phyloP scores from a whole-genome alignment of 2,329 filamentous ascomycete genomes.

The Talaromyces marneffei region DNA sequence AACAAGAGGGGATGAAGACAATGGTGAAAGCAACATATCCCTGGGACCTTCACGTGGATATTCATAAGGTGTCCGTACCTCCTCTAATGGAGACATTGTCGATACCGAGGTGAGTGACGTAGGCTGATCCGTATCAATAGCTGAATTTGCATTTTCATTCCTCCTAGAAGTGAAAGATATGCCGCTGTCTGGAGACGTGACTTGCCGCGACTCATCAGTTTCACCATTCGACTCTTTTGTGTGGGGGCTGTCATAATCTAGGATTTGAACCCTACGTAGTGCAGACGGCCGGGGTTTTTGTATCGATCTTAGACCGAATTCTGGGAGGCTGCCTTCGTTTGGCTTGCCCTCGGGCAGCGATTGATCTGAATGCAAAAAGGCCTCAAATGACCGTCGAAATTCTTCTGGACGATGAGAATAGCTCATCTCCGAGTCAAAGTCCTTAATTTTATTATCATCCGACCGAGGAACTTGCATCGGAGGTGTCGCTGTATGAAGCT shows the following conservation, averaged over 20 bases:
- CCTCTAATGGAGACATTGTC: slow-evolving; percentile 39
- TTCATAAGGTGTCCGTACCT: slow-evolving; percentile 39
- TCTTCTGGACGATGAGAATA: slow-evolving; percentile 36
- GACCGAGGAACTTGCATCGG: slow-evolving; percentile 42
- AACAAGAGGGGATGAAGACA: slow-evolving; percentile 33
- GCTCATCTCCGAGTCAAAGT: slow-evolving; percentile 23
- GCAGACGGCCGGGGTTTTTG: slow-evolving; percentile 31
- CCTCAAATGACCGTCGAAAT: slow-evolving; percentile 35
- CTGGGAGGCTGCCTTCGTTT: slow-evolving; percentile 37
- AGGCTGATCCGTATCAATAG: slow-evolving; percentile 30
- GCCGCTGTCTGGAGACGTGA: slow-evolving; percentile 23
- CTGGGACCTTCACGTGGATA: slow-evolving; percentile 27
- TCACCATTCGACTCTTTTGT: slow-evolving; percentile 19
- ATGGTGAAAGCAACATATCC: slow-evolving; percentile 33
- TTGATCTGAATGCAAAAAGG: slow-evolving; percentile 36
- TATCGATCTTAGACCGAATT: slow-evolving; percentile 20
- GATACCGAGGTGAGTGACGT: slow-evolving; percentile 42
- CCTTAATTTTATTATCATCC: slow-evolving; percentile 27
- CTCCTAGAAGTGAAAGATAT: slow-evolving; percentile 17
- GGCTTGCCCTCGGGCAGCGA: slow-evolving; percentile 37
- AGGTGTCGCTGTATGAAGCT: slow-evolving; percentile 38
- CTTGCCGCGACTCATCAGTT: slow-evolving; percentile 21
- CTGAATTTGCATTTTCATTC: slow-evolving; percentile 22
- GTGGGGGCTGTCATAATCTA: slow-evolving; percentile 24
- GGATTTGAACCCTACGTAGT: slow-evolving; percentile 32